Evolutionary conservation across 176 grass and related monocot species (phyloP), one percentile per base, ranked within the genome.

Genomic region (Cenchrus purpureus): DNA sequence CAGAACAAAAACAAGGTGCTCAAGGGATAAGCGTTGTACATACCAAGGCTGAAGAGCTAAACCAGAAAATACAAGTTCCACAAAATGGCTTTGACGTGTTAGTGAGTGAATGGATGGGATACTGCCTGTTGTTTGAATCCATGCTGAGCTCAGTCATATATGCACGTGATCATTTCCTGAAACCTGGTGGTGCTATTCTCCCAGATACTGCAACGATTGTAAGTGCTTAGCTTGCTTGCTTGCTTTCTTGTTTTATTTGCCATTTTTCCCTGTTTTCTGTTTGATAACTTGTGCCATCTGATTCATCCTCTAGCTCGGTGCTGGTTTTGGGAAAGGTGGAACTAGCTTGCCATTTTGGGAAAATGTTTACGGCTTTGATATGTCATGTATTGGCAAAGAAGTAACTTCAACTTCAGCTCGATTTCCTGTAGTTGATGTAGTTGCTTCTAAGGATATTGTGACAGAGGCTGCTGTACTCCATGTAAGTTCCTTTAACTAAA

Each of bases 21-120:
- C 68, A 89, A 83, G 88, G 82, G 71, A 86, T 99, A 72, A 92
- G n/a, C 16, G 79, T 99, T 77, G 88, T 96, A 17, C 90, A 94
- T 73, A 92, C 91, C 46, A 94, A 89, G 82, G 88, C 91, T 90
- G 97, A 99, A 90, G 91, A 99, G 48, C 85, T 99, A 86, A 86
- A 94, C 84, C 82, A 87, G 71, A 85, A 84, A 72, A 82, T 96
- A 74, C 32, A 69, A 82, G 46, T 99, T 82, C 86, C 88, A 74
- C 76, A 79, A 0, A 78, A 77, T 86, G 82, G 90, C 54, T 79
- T 99, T 86, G 93, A 99, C 86, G 88, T 99, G 52, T 77, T 99
- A 88, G 93, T 99, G 25, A 99, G 97, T 28, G 97, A 99, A 79
- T 99, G 97, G 97, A 99, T 99, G 97, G 97, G 97, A 20, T 99